Evolutionary conservation across 805 yeast species (phyloP).

Genomic region (Clavispora phyllophila): DNA sequence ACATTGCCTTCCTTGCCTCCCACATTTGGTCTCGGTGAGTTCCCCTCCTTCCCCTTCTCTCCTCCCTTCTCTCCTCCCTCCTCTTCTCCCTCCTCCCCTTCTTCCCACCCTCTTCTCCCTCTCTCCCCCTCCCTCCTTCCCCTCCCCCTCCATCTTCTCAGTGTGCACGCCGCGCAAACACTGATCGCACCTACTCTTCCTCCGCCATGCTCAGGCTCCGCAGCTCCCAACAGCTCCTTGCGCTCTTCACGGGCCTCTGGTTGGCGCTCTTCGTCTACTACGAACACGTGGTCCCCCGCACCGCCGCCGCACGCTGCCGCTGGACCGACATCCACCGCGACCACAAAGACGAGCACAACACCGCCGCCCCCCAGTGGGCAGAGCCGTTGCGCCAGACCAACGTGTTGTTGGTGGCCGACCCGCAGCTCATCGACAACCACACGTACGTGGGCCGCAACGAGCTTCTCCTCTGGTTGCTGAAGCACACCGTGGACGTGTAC

Average conservation of each 20-base stretch:
- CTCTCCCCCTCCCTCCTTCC: too few relatives aligned
- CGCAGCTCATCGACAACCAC: conserved; percentile 41
- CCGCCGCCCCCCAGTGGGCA: not conserved
- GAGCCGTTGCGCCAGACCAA: conserved; percentile 14
- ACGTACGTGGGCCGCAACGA: conserved; percentile 38
- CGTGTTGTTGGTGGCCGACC: conserved; percentile 38
- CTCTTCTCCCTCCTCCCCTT: too few relatives aligned
- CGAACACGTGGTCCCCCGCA: conserved; percentile 28
- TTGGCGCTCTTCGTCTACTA: conserved; percentile 25
- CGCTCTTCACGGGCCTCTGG: conserved; percentile 23
- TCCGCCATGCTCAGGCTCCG: conserved; percentile 20
- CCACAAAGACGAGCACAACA: not conserved
- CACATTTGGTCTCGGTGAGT: too few relatives aligned
- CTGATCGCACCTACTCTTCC: not conserved
- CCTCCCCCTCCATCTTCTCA: too few relatives aligned
- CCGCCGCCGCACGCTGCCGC: conserved; percentile 22
- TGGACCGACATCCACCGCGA: conserved; percentile 33
- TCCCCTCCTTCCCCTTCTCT: too few relatives aligned
- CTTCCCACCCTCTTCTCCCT: too few relatives aligned
- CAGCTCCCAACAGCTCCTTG: conserved; percentile 23
- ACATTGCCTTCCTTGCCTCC: too few relatives aligned
- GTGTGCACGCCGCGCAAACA: too few relatives aligned
- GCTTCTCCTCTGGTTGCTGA: conserved; percentile 26
- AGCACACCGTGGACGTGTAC: conserved; percentile 39
- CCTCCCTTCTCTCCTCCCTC: too few relatives aligned